Evolutionary conservation across 129 eudicot species (phyloP), one percentile per base, ranked within the genome.

Genomic region (Artemisia tridentata): DNA sequence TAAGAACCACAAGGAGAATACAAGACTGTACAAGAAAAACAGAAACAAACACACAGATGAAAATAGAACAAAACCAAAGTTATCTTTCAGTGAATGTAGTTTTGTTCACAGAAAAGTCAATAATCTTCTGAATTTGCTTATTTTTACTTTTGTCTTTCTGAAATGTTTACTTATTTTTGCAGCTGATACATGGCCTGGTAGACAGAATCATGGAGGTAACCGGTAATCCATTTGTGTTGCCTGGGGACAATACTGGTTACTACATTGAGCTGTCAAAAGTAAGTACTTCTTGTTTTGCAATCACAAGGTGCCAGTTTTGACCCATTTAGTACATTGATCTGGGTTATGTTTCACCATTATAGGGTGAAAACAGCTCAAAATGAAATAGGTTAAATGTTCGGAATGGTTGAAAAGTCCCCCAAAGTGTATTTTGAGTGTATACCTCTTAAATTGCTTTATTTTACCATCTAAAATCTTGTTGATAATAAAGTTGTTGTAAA

Each of bases 121-220:
- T 50, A 50, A 50, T 50, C 2, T 34, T 34, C 43, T 34, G 43
- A 34, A 34, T 34, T 34, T 56, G 20, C 27, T 10, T 21, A 16
- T 18, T 19, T 41, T 60, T 17, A 3, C 53, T 34, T 46, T 3
- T 34, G 43, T 34, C 43, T 34, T 34, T 7, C 1, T 34, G 1
- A 7, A n/a, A 2, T 19, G 12, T 19, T 31, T n/a, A 48, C 61
- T 45, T 45, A 50, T 49, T 17, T 77, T 69, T 74, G 68, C 91
- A 93, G 98, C 72, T 87, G 63, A 87, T 87, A 60, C 98, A 93
- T 80, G 95, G 97, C 53, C 92, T 93, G 17, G 83, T 89, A 61
- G 98, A 93, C 80, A 85, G 95, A 82, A 74, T 93, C 46, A 93
- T 93, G 98, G 92, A 89, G 73, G 86, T 87, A 54, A 86, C 80